Conservation (phyloP, 805 yeast genomes). For the Sugiyamaella mastotermitis region DNA sequence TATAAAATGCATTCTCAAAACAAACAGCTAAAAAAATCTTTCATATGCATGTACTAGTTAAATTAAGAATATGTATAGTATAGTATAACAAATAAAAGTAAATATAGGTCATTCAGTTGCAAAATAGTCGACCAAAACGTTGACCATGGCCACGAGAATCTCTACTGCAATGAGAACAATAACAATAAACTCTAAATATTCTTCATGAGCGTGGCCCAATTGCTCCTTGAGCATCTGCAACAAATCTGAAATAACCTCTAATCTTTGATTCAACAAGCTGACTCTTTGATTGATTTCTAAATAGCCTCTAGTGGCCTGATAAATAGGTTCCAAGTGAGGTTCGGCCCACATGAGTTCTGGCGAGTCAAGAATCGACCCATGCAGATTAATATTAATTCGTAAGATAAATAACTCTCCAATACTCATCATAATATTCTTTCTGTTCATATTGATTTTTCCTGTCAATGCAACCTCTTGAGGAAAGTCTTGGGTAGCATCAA, state of each 20-base stretch:
- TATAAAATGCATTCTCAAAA: no score
- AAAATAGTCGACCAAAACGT: conserved; percentile 44
- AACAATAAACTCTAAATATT: conserved; percentile 43
- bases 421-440: conserved; percentile 93
- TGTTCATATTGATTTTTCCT: conserved; percentile 91
- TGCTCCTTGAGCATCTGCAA: conserved; percentile 96
- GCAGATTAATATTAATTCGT: conserved; percentile 38
- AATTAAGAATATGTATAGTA: background rate
- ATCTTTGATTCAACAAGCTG: conserved; percentile 77
- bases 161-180: conserved; percentile 88
- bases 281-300: conserved; percentile 93
- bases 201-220: conserved; percentile 76
- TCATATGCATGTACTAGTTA: no score
- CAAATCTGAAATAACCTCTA: conserved; percentile 90
- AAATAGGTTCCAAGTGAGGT: conserved; percentile 95
- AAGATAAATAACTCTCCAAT: conserved; percentile 93
- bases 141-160: conserved; percentile 79
- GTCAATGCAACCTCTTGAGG: conserved; percentile 93
- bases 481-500: conserved; percentile 94
- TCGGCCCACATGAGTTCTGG: conserved; percentile 99
- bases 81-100: background rate
- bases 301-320: conserved; percentile 95
- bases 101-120: conserved; percentile 17
- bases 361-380: conserved; percentile 71
- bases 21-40: no score